A percentile compares a stretch with the other conserved stretches of the same genome.
Conservation (phyloP, 208 protist genomes). For the Polymyxa betae region DNA sequence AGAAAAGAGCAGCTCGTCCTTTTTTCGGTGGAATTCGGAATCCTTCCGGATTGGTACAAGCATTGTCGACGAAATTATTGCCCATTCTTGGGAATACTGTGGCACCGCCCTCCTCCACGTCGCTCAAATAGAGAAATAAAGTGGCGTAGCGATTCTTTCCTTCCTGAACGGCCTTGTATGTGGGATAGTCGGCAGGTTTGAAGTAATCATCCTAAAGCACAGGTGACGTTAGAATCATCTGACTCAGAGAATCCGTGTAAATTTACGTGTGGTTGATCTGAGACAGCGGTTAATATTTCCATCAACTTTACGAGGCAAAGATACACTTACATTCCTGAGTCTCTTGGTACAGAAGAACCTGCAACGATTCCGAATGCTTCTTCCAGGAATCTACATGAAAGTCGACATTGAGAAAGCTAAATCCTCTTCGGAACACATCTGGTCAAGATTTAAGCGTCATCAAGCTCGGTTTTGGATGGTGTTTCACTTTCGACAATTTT, state of each 20-base stretch:
- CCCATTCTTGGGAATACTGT: background rate
- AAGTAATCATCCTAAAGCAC: slow-evolving; percentile 14
- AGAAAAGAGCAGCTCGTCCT: slow-evolving; percentile 47
- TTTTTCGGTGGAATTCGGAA: slow-evolving; percentile 18
- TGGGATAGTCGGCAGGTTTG: slow-evolving; percentile 33
- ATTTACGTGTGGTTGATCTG: slow-evolving; percentile 48
- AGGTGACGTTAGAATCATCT: background rate
- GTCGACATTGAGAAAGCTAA: background rate
- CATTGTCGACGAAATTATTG: background rate
- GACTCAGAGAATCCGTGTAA: background rate
- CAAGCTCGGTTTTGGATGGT: background rate
- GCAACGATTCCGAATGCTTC: background rate
- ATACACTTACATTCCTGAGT: slow-evolving; percentile 17
- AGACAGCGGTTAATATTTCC: background rate
- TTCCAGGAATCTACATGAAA: slow-evolving; percentile 26
- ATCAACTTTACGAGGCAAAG: background rate
- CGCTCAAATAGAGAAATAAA: slow-evolving; percentile 46
- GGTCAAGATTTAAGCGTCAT: background rate
- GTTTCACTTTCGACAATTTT: background rate
- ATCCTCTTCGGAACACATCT: slow-evolving; percentile 2
- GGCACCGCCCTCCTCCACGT: slow-evolving; percentile 2
- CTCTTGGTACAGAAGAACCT: slow-evolving; percentile 10
- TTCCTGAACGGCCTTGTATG: slow-evolving; percentile 19
- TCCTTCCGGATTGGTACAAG: background rate
- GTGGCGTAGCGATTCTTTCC: slow-evolving; percentile 40